Evolutionary conservation across 305 asterid species (phyloP).

Genomic region (Fraxinus latifolia): DNA sequence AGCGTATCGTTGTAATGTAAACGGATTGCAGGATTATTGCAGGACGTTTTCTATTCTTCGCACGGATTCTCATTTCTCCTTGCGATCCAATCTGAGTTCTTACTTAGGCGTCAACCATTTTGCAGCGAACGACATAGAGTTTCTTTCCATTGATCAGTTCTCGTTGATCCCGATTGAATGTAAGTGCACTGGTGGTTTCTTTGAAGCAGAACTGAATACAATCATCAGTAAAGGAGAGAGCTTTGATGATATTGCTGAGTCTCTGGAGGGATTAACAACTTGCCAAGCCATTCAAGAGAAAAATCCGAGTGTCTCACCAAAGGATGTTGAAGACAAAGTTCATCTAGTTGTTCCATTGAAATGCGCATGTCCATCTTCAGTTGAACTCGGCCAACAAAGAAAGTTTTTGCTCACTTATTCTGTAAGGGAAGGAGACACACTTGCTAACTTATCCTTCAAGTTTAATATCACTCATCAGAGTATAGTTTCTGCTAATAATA

Average conservation of each 20-base stretch:
- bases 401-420: slow-evolving; percentile 52
- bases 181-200: slow-evolving; percentile 31
- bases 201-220: slow-evolving; percentile 41
- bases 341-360: slow-evolving; percentile 35
- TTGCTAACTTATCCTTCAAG: slow-evolving; percentile 30
- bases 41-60: slow-evolving; percentile 44
- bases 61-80: slow-evolving; percentile 46
- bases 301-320: slow-evolving; percentile 36
- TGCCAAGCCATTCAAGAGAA: slow-evolving; percentile 44
- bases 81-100: slow-evolving; percentile 43
- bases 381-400: slow-evolving; percentile 3
- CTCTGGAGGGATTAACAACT: slow-evolving; percentile 50
- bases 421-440: slow-evolving; percentile 45
- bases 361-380: slow-evolving; percentile 52
- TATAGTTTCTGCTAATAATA: slow-evolving; percentile 36
- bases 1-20: slow-evolving; percentile 30
- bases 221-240: slow-evolving; percentile 46
- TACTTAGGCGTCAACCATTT: slow-evolving; percentile 32
- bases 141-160: slow-evolving; percentile 32
- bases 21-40: slow-evolving; percentile 28
- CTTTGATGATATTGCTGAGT: slow-evolving; percentile 44
- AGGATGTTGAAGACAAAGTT: slow-evolving; percentile 34
- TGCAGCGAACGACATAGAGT: slow-evolving; percentile 29
- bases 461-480: slow-evolving; percentile 40
- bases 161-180: slow-evolving; percentile 55